Evolutionary conservation across 176 grass and related monocot genomes (phyloP).

Genomic region (Oryza meyeriana): DNA sequence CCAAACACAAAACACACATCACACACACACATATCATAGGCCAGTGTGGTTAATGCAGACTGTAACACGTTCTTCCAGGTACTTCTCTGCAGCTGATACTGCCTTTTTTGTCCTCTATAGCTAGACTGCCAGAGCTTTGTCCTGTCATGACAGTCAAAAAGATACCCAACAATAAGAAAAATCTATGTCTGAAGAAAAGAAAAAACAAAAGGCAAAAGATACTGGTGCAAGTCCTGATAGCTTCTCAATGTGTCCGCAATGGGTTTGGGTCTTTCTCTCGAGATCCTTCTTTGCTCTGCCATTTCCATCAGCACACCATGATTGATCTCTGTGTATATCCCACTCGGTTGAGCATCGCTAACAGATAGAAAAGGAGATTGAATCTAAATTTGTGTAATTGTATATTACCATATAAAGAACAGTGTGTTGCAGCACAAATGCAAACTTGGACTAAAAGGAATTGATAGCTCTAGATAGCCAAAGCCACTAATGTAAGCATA

Average conservation of each 20-base stretch:
- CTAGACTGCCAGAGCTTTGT: conserved; percentile 95
- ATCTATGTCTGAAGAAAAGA: neutral
- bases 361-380: conserved; percentile 24
- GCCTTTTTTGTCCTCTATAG: conserved; percentile 96
- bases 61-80: conserved; percentile 95
- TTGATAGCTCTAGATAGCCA: neutral
- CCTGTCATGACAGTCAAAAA: conserved; percentile 56
- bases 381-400: conserved; percentile 22
- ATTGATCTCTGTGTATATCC: conserved; percentile 96
- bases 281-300: conserved; percentile 93
- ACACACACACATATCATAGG: conserved; percentile 44
- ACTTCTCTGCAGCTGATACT: conserved; percentile 98
- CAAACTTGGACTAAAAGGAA: conserved; percentile 6
- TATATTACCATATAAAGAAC: conserved; percentile 16
- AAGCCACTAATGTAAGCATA: neutral
- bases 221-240: conserved; percentile 97
- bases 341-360: conserved; percentile 86
- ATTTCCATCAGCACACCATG: conserved; percentile 99
- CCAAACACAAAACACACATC: conserved; percentile 16
- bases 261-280: conserved; percentile 94
- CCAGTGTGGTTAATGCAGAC: conserved; percentile 69
- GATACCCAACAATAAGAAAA: conserved; percentile 15
- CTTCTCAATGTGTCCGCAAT: conserved; percentile 91
- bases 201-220: conserved; percentile 37
- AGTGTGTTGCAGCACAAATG: neutral